Percentiles rank a stretch among this genome's conserved stretches.
Conservation (phyloP, 2,329 filamentous ascomycete species). For the Botrytis tulipae region DNA sequence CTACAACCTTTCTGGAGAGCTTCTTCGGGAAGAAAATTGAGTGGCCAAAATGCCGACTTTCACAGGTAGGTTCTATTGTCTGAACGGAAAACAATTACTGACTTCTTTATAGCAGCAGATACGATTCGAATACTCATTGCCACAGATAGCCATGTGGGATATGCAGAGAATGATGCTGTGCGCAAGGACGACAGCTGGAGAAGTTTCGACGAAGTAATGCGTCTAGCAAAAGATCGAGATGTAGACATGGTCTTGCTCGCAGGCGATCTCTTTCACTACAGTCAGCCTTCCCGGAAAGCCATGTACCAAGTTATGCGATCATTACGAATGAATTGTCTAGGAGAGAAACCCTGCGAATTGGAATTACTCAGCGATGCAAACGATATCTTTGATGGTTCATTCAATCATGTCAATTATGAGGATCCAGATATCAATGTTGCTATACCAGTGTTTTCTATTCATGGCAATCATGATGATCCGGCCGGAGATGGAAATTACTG, state of each 20-base stretch:
- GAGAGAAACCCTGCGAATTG: constrained; percentile 91
- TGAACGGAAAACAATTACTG: not conserved
- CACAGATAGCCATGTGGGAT: constrained; percentile 97
- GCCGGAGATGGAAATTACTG: constrained; percentile 94
- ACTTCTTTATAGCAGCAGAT: constrained; percentile 51
- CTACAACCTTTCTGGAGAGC: not conserved
- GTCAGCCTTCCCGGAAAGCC: constrained; percentile 91
- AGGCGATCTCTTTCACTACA: constrained; percentile 96
- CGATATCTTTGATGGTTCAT: constrained; percentile 84
- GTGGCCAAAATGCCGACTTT: constrained; percentile 32
- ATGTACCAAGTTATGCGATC: constrained; percentile 98
- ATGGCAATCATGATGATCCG: constrained; percentile 97
- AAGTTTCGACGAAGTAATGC: constrained; percentile 94
- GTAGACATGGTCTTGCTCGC: constrained; percentile 95
- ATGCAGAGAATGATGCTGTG: constrained; percentile 86
- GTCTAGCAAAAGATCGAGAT: constrained; percentile 78
- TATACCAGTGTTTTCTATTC: constrained; percentile 96
- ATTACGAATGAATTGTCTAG: constrained; percentile 87
- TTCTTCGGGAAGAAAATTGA: not conserved
- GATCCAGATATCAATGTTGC: constrained; percentile 96
- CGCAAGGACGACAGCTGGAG: constrained; percentile 98
- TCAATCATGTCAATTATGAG: constrained; percentile 96
- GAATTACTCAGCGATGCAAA: constrained; percentile 92
- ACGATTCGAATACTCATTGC: constrained; percentile 92
- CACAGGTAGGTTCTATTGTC: constrained; percentile 23